Evolutionary conservation across 208 protist species (phyloP), one percentile per base, ranked within the genome.

Genomic region (Leishmania gerbilli): DNA sequence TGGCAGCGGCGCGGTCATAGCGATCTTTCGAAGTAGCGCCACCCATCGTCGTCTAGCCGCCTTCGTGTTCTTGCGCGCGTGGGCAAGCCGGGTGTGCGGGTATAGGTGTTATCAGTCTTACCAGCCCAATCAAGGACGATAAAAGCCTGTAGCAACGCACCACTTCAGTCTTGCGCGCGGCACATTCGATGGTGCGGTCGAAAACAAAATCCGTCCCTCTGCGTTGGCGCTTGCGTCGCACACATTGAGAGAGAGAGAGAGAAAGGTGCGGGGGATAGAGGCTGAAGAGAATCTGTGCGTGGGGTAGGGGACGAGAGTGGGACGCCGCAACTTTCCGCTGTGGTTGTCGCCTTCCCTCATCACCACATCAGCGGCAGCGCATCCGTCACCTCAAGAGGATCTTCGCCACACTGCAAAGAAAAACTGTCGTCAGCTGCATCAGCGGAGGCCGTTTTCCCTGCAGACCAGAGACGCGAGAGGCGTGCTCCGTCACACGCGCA

Each of bases 1-100:
- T 88, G n/a, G 55, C 65, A 15, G 77, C 67, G 8, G 90, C 85
- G 45, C 74, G 76, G 45, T 88, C 83, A 34, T 83, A 76, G 58
- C 85, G 84, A 9, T 89, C 83, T 21, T 80, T 85, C 42, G 71
- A 65, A 21, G 55, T 67, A 64, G 55, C 51, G 15, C 34, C 6
- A 0, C 74, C 74, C 74, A 77, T 77, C 11, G 68, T 53, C 21
- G 42, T 19, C 45, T 34, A 53, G 27, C 17, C 4, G 21, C 1
- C 2, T 24, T 42, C 11, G 45, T 9, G 3, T 31, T 13, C 45
- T 17, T 76, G 51, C n/a, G 27, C 15, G 4, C 21, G 37, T 67
- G 53, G 13, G 74, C 21, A 15, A 49, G 74, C 56, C 7, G 15
- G 24, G 55, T 34, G 56, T 62, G 34, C 19, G 3, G n/a, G 34